These are phyloP conservation scores for Stagonosporopsis cucurbitacearum DNA, from an alignment of 2,329 filamentous ascomycete species.

Conservation along the genomic window DNA sequence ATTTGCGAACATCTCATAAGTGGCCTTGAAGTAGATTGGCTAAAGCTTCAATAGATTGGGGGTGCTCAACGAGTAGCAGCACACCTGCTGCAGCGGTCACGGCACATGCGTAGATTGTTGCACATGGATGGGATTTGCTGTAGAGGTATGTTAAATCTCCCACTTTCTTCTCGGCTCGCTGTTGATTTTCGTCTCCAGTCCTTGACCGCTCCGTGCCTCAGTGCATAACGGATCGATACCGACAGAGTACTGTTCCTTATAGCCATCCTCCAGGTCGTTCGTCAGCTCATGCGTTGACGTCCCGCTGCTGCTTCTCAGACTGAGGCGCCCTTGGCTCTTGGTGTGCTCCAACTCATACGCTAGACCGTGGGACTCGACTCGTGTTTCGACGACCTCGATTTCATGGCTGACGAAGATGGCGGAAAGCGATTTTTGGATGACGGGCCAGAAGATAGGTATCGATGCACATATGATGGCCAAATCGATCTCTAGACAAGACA, in stretches of 20 bases:
- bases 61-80: neutral
- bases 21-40: neutral
- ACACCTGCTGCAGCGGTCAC: neutral
- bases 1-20: neutral
- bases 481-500: conserved; percentile 43
- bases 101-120: neutral
- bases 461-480: conserved; percentile 45
- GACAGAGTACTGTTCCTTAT: conserved; percentile 31
- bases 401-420: conserved; percentile 46
- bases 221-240: conserved; percentile 34
- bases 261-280: conserved; percentile 15
- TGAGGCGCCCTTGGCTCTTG: conserved; percentile 18
- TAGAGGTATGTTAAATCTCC: conserved; percentile 22
- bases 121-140: neutral
- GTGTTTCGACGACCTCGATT: conserved; percentile 42
- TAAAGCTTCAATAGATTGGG: neutral
- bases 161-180: conserved; percentile 32
- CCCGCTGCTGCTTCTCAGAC: conserved; percentile 34
- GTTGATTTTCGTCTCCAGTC: conserved; percentile 32
- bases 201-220: conserved; percentile 14
- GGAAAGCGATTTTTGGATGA: conserved; percentile 33
- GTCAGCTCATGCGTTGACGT: conserved; percentile 33
- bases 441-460: conserved; percentile 48
- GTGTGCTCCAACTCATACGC: conserved; percentile 39
- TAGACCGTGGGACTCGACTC: conserved; percentile 31